phyloP scores from a whole-genome alignment of 768 basidiomycete species.

The Xerocomus spinulosus region DNA sequence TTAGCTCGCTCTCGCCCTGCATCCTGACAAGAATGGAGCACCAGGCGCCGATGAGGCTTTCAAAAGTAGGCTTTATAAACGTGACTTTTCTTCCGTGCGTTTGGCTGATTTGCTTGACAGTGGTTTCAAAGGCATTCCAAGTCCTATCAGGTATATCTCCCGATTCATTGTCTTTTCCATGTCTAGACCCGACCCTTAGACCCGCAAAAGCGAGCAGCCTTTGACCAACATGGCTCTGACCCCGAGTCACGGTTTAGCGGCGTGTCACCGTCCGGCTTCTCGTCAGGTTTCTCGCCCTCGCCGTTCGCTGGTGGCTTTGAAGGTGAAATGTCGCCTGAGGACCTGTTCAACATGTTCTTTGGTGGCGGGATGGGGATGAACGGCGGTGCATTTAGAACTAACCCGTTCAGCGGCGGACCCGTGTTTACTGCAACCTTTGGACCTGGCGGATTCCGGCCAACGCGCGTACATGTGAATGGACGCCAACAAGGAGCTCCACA shows the following conservation, averaged over 20 bases:
- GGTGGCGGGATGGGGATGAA: constrained; percentile 51
- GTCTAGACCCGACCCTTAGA: constrained; percentile 40
- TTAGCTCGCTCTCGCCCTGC: constrained; percentile 82
- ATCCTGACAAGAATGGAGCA: constrained; percentile 93
- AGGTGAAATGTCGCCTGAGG: constrained; percentile 90
- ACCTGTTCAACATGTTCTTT: constrained; percentile 98
- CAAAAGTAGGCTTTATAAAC: constrained; percentile 61
- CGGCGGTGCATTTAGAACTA: constrained; percentile 51
- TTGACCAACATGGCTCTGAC: constrained; percentile 80
- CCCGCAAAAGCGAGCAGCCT: constrained; percentile 83
- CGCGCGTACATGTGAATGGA: constrained; percentile 46
- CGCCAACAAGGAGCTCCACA: constrained; percentile 32
- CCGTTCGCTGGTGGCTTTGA: constrained; percentile 60
- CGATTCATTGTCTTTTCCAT: background rate
- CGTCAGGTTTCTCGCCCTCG: constrained; percentile 46
- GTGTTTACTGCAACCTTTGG: constrained; percentile 80
- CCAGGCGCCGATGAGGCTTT: constrained; percentile 99
- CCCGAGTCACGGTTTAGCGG: constrained; percentile 81
- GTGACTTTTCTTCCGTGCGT: background rate
- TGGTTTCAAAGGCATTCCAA: constrained; percentile 98
- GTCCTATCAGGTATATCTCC: constrained; percentile 66
- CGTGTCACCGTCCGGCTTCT: constrained; percentile 52
- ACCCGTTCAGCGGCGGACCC: constrained; percentile 41
- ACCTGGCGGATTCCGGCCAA: constrained; percentile 75
- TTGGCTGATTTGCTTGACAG: constrained; percentile 37